Evolutionary conservation across 306 rosid genomes (phyloP).

Genomic region (Prunus dulcis): DNA sequence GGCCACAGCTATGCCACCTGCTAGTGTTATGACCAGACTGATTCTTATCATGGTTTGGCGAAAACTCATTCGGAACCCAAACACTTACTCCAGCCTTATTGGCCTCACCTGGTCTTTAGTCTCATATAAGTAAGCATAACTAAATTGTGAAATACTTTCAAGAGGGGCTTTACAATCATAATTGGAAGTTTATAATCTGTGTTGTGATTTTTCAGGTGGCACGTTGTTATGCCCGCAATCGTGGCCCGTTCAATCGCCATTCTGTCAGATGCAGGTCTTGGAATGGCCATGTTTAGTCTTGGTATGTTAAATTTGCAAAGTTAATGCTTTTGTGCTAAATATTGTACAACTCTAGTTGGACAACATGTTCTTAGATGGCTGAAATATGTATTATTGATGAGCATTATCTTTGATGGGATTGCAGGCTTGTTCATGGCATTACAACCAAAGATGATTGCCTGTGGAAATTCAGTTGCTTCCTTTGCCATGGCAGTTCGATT

Average conservation of each 20-base stretch:
- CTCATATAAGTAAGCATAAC: slow-evolving; percentile 55
- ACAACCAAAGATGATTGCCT: slow-evolving; percentile 75
- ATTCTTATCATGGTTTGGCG: slow-evolving; percentile 89
- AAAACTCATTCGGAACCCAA: slow-evolving; percentile 74
- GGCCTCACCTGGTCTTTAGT: slow-evolving; percentile 84
- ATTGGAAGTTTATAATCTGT: neutral
- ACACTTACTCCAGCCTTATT: slow-evolving; percentile 78
- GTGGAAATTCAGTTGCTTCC: slow-evolving; percentile 73
- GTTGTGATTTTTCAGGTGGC: slow-evolving; percentile 50
- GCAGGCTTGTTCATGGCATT: slow-evolving; percentile 88
- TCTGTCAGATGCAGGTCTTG: slow-evolving; percentile 81
- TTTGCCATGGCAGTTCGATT: slow-evolving; percentile 81
- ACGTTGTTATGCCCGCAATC: slow-evolving; percentile 71
- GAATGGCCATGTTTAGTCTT: slow-evolving; percentile 96
- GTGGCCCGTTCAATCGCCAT: slow-evolving; percentile 65
- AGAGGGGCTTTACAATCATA: neutral
- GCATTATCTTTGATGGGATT: neutral
- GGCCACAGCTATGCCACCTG: slow-evolving; percentile 63
- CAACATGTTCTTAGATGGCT: neutral
- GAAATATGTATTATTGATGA: neutral
- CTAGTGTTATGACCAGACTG: slow-evolving; percentile 80
- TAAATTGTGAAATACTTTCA: neutral
- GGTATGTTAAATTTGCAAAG: slow-evolving; percentile 32
- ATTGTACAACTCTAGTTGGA: no score
- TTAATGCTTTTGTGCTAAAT: neutral